These are phyloP conservation scores for Cladosporium sp. DNA, from an alignment of 2,329 filamentous ascomycete genomes.

Conservation along the genomic window DNA sequence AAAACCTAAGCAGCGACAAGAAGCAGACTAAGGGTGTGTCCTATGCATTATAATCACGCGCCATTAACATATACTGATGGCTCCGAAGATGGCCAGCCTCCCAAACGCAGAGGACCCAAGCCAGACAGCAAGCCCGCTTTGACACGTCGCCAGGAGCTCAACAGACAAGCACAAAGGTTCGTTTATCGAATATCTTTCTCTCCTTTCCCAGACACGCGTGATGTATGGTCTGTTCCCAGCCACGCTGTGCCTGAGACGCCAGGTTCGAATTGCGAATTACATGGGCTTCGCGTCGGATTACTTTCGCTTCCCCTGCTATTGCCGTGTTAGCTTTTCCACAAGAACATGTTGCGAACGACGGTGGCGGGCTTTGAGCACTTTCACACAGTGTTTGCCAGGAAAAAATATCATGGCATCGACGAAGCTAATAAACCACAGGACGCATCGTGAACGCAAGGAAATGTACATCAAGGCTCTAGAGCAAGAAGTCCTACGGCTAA, in stretches of 20 bases:
- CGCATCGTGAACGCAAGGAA: constrained; percentile 95
- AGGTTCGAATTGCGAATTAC: no score
- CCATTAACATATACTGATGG: not conserved
- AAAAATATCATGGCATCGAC: not conserved
- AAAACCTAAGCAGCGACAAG: constrained; percentile 65
- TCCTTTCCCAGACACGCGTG: not conserved
- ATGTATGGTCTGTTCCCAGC: not conserved
- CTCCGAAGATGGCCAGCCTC: constrained; percentile 71
- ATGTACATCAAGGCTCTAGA: constrained; percentile 93
- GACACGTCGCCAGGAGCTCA: constrained; percentile 88
- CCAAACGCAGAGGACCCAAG: constrained; percentile 90
- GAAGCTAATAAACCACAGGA: constrained; percentile 55
- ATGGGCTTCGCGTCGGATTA: no score
- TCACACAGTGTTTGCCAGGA: not conserved
- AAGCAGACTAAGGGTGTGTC: constrained; percentile 70
- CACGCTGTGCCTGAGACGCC: not conserved
- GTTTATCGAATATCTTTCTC: constrained; percentile 18
- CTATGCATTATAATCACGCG: not conserved
- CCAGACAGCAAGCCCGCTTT: constrained; percentile 94
- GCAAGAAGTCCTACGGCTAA: constrained; percentile 83
- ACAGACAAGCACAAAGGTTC: constrained; percentile 92
- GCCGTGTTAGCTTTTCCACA: not conserved
- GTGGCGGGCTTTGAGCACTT: not conserved
- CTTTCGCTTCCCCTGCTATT: no score
- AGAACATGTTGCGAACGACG: not conserved